Evolutionary conservation across 176 grass and related monocot genomes (phyloP).

Genomic region (Avena atlantica): DNA sequence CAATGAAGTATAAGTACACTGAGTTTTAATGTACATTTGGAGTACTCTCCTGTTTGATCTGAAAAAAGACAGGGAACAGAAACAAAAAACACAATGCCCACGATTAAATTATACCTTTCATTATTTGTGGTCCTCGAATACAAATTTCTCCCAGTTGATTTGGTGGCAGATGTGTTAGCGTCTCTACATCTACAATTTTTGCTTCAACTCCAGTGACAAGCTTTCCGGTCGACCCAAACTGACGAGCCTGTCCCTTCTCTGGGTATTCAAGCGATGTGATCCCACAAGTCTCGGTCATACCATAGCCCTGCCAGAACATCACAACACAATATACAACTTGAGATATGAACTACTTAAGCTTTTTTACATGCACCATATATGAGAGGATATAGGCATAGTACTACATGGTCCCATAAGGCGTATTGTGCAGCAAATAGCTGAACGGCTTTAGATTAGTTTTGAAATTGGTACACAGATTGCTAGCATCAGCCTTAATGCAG

Average conservation of each 20-base stretch:
- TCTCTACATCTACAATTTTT: constrained; percentile 74
- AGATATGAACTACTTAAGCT: neutral
- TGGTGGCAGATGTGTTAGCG: constrained; percentile 62
- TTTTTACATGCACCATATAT: neutral
- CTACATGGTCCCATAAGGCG: neutral
- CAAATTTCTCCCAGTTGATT: constrained; percentile 91
- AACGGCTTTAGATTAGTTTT: neutral
- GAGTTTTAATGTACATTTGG: neutral
- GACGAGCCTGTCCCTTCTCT: constrained; percentile 47
- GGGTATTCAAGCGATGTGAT: constrained; percentile 74
- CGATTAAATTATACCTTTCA: constrained; percentile 88
- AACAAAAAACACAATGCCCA: constrained; percentile 48
- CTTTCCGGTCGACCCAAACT: constrained; percentile 76
- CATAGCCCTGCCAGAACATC: constrained; percentile 70
- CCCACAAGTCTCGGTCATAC: constrained; percentile 93
- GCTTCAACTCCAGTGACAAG: constrained; percentile 72
- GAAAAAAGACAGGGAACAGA: neutral
- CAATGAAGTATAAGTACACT: neutral
- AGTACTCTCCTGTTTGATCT: neutral
- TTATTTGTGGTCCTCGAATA: constrained; percentile 78
- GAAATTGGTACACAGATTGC: too few relatives aligned
- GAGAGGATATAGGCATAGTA: constrained; percentile 5
- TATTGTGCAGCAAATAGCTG: too few relatives aligned
- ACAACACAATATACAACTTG: constrained; percentile 18
- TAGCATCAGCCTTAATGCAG: neutral